These are phyloP conservation scores for Hortiboletus campestris DNA, from an alignment of 768 basidiomycete species.

Conservation along the genomic window DNA sequence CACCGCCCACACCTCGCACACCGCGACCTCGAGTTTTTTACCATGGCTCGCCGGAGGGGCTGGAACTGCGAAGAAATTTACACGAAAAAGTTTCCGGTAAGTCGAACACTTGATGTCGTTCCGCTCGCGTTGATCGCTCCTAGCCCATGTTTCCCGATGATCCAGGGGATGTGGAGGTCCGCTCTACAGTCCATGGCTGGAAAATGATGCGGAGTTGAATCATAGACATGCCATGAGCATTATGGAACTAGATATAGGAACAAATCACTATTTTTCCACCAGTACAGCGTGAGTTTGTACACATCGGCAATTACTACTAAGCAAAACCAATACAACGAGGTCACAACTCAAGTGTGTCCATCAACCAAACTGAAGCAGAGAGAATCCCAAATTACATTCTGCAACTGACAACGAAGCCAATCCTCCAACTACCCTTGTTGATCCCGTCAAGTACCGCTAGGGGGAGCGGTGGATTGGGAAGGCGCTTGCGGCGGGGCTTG, in stretches of 20 bases:
- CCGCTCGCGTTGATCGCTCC: neutral
- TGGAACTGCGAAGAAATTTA: conserved; percentile 76
- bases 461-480: neutral
- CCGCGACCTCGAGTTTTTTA: conserved; percentile 82
- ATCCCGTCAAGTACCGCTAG: neutral
- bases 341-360: neutral
- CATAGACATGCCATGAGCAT: neutral
- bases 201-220: conserved; percentile 37
- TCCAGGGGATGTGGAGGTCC: conserved; percentile 69
- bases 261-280: neutral
- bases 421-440: neutral
- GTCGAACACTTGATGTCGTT: conserved; percentile 12
- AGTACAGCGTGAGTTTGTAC: neutral
- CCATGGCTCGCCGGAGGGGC: conserved; percentile 53
- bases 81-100: conserved; percentile 59
- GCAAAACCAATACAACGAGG: neutral
- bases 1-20: conserved; percentile 83
- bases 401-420: neutral
- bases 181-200: conserved; percentile 88
- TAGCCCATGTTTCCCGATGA: conserved; percentile 93
- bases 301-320: neutral
- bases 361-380: neutral
- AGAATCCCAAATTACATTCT: neutral
- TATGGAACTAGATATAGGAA: neutral
- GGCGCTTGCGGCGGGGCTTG: neutral